Conservation (phyloP, 2,329 filamentous ascomycete genomes). For the Fusarium foetens region DNA sequence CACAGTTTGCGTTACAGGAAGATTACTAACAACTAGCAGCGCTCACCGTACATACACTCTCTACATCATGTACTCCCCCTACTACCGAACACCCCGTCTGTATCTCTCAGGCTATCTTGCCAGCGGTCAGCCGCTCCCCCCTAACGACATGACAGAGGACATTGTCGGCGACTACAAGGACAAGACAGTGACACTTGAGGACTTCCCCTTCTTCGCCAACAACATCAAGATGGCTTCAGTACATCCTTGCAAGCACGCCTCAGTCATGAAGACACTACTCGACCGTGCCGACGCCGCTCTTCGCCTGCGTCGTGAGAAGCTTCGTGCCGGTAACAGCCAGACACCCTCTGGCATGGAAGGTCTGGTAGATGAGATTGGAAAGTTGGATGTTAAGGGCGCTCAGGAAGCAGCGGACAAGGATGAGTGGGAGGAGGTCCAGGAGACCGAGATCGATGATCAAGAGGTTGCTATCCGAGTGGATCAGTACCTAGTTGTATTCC, state of each 20-base stretch:
- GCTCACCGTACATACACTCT: constrained; percentile 93
- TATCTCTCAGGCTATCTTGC: constrained; percentile 92
- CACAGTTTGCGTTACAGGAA: not conserved
- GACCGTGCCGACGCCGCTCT: constrained; percentile 94
- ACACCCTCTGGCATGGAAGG: constrained; percentile 75
- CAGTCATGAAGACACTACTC: constrained; percentile 97
- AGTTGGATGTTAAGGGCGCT: constrained; percentile 66
- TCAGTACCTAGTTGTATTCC: constrained; percentile 86
- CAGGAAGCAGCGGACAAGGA: constrained; percentile 64
- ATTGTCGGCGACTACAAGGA: constrained; percentile 97
- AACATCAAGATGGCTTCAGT: constrained; percentile 96
- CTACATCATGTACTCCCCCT: constrained; percentile 97
- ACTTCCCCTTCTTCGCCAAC: constrained; percentile 94
- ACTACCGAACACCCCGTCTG: constrained; percentile 94
- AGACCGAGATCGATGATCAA: constrained; percentile 70
- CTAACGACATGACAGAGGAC: constrained; percentile 93
- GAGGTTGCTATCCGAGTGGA: constrained; percentile 88
- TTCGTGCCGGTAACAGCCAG: constrained; percentile 59
- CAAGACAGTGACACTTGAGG: constrained; percentile 97
- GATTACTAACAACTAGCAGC: constrained; percentile 56
- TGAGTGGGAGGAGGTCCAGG: constrained; percentile 74
- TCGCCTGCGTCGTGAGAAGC: constrained; percentile 86
- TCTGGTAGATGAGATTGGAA: constrained; percentile 81
- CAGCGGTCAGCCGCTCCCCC: constrained; percentile 81
- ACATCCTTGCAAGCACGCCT: constrained; percentile 96